Base-by-base conservation (phyloP, 441 rosid genomes). In the Erysimum pusillum region DNA sequence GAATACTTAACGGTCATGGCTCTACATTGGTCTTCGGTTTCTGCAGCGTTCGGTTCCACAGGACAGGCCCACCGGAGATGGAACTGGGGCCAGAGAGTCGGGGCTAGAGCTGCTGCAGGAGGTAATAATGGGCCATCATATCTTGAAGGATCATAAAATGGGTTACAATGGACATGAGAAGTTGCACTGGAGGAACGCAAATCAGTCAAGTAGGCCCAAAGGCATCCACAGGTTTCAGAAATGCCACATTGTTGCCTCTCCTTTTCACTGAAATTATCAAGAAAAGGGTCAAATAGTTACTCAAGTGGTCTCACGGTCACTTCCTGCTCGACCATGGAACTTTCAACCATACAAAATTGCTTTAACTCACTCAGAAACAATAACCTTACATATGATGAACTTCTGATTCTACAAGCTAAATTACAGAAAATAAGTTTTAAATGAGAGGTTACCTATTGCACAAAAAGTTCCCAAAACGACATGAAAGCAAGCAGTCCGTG, bases 41-140 rank as follows among this genome's bases (percentile, higher is more conserved):
- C 97, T 57, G 92, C 92, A 75, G 90, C 79, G 60, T 86, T 87
- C 76, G 93, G 92, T 86, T 93, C 98, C 7, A 82, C 63, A n/a
- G 97, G 98, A 63, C 98, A 96, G 42, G 98, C 92, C 98, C 99
- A 96, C 49, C 99, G 94, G 53, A 96, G 96, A 85, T 93, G 97
- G 83, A 96, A 96, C 66, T 89, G 94, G 22, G 99, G 98, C 99
- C 99, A 96, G 64, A 96, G 80, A 9, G 95, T 92, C 36, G 98
- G 98, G 56, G 99, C 96, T 72, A 96, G 84, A 81, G 98, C 94
- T 81, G 99, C 99, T 22, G 99, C 99, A 8, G 98, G 96, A 71
- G 97, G 97, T 61, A 88, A 65, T 67, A 96, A 85, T 38, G 92
- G 81, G 67, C 85, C 86, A 41, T 82, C 67, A 71, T 89, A 87